Base-by-base conservation (phyloP, 768 basidiomycete genomes). In the Tephrocybe sp. region DNA sequence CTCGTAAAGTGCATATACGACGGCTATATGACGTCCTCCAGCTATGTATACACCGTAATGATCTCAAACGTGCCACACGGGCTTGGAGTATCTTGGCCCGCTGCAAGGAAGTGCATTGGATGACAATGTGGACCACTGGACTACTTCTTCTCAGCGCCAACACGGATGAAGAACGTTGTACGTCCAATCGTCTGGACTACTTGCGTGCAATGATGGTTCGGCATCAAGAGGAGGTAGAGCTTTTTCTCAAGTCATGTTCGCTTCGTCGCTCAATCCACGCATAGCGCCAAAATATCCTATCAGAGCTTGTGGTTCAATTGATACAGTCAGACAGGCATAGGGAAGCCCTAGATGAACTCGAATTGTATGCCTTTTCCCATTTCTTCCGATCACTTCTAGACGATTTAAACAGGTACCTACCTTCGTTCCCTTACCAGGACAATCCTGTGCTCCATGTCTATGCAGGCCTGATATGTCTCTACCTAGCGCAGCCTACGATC, bases 351-450 rank as follows among this genome's bases (percentile, higher is more conserved):
- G 87, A 91, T 52, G 90, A 97, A 62, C 69, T 95, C 11, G 90
- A 94, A 61, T 75, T 94, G 91, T 93, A 67, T 55, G 80, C 66
- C 15, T 22, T n/a, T 19, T 27, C 34, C 31, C 34, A 13, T 23
- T 33, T 36, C 16, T 31, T 34, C 37, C 37, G 18, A 24, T 9
- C 15, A n/a, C 45, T 40, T 50, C 46, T 44, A 50, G 39, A 42
- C 39, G 37, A 33, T 18, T 39, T 42, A 51, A 46, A 7, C 54
- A 92, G 92, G 21, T 94, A 90, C 63, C 76, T 95, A 4, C 89
- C 91, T 1, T 87, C 90, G 2, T 86, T 88, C 62, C 94, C 94
- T 2, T 95, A 84, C 69, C 85, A 84, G 61, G 87, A 91, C 56
- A 89, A 91, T 55, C 77, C 86, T 1, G 69, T 83, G 6, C 71